Evolutionary conservation across 345 rosid species (phyloP).

Genomic region (Lumnitzera racemosa): DNA sequence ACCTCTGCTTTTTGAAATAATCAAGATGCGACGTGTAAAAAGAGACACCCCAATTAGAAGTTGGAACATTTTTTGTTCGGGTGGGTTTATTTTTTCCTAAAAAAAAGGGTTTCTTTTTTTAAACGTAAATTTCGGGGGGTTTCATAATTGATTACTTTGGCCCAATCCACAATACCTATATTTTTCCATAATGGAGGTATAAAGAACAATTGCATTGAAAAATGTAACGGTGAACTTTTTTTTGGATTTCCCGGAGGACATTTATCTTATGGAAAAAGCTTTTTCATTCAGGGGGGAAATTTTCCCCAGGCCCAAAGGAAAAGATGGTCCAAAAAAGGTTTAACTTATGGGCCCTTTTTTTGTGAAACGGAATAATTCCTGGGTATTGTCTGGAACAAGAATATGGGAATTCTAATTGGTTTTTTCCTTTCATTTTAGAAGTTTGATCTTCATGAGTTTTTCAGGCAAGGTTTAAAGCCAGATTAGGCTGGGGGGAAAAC

Average conservation of each 20-base stretch:
- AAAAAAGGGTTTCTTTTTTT: too few species aligned
- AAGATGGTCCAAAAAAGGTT: slow-evolving; percentile 71
- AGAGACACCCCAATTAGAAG: too few species aligned
- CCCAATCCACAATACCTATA: too few species aligned
- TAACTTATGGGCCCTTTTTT: slow-evolving; percentile 52
- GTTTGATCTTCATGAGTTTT: not conserved
- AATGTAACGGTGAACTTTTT: too few species aligned
- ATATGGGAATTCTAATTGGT: not conserved
- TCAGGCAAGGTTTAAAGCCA: slow-evolving; percentile 92
- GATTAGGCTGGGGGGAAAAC: slow-evolving; percentile 65
- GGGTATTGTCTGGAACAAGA: slow-evolving; percentile 27
- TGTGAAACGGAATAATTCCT: slow-evolving; percentile 86
- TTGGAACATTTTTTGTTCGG: too few species aligned
- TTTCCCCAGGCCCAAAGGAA: slow-evolving; percentile 72
- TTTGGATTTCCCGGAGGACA: slow-evolving; percentile 45
- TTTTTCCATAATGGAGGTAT: too few species aligned
- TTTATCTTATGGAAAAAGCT: slow-evolving; percentile 60
- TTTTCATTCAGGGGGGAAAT: slow-evolving; percentile 68
- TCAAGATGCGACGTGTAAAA: too few species aligned
- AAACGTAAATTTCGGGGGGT: too few species aligned
- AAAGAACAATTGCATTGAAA: too few species aligned
- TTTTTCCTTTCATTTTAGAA: not conserved
- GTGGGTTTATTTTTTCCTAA: too few species aligned
- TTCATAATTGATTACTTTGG: too few species aligned
- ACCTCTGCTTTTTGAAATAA: too few species aligned